phyloP scores from a whole-genome alignment of 106 monocot genomes.

The Dendrobium huoshanense region DNA sequence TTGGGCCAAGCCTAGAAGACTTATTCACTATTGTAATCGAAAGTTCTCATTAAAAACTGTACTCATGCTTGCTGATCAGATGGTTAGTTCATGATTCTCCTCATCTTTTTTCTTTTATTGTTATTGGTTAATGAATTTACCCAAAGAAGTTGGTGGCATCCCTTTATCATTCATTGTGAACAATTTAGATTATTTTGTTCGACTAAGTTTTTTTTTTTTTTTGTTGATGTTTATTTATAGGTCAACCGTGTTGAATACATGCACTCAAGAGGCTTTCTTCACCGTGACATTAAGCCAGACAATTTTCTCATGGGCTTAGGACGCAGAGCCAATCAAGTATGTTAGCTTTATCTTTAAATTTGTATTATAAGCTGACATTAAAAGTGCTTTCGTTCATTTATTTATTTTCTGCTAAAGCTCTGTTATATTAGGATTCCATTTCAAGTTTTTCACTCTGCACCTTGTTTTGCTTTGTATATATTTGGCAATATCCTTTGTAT shows the following conservation, averaged over 20 bases:
- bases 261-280: constrained; percentile 57
- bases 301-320: constrained; percentile 70
- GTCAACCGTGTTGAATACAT: constrained; percentile 54
- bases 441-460: background rate
- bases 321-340: constrained; percentile 54
- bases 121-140: background rate
- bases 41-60: constrained; percentile 52
- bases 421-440: background rate
- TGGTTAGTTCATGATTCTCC: constrained; percentile 10
- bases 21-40: constrained; percentile 54
- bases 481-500: background rate
- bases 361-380: background rate
- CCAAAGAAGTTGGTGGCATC: background rate
- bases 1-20: constrained; percentile 66
- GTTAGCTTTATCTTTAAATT: background rate
- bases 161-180: background rate
- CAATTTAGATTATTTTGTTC: background rate
- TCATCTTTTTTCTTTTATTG: background rate
- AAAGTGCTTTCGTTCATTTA: background rate
- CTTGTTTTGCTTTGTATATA: background rate
- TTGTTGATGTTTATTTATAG: constrained; percentile 14
- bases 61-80: constrained; percentile 65
- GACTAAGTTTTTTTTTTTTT: background rate
- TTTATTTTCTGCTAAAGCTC: background rate
- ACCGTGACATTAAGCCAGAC: constrained; percentile 66